These are phyloP conservation scores for Intubia oerlemansii DNA, from an alignment of 2,329 filamentous ascomycete species.

Conservation along the genomic window DNA sequence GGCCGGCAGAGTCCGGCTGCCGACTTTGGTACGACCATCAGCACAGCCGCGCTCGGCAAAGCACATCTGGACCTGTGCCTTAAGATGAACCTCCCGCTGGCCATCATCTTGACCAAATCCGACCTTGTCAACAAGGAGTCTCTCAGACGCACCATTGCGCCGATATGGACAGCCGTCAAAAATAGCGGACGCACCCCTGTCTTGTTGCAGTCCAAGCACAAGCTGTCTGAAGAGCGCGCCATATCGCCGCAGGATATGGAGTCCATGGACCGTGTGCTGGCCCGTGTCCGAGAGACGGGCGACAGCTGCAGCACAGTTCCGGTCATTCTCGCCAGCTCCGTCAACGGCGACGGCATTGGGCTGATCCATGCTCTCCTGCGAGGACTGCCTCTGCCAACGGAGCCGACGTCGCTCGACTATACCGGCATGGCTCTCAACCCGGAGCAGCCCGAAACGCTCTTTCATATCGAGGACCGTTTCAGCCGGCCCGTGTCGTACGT, in stretches of 20 bases:
- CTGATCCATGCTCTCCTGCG: slow-evolving; percentile 65
- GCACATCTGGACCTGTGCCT: slow-evolving; percentile 74
- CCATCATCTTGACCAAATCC: slow-evolving; percentile 75
- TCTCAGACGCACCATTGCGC: slow-evolving; percentile 48
- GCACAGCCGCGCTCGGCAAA: slow-evolving; percentile 38
- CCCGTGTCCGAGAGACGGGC: slow-evolving; percentile 22
- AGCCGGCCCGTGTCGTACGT: slow-evolving; percentile 45
- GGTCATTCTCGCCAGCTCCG: slow-evolving; percentile 70
- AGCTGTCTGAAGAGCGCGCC: slow-evolving; percentile 19
- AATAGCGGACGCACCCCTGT: slow-evolving; percentile 49
- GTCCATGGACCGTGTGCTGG: slow-evolving; percentile 35
- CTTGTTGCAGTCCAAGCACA: slow-evolving; percentile 40
- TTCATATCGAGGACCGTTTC: slow-evolving; percentile 84
- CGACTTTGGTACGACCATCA: not conserved
- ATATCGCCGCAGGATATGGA: slow-evolving; percentile 37
- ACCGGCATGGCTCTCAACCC: slow-evolving; percentile 33
- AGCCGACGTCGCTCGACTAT: slow-evolving; percentile 30
- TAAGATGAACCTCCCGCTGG: slow-evolving; percentile 54
- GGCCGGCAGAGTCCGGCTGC: no score
- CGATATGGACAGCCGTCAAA: slow-evolving; percentile 60
- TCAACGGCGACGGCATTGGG: slow-evolving; percentile 65
- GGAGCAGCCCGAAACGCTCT: slow-evolving; percentile 42
- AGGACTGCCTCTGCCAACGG: slow-evolving; percentile 46
- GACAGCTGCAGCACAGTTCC: slow-evolving; percentile 40
- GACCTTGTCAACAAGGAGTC: slow-evolving; percentile 51